A percentile compares a stretch with the other conserved stretches of the same genome.
Evolutionary conservation across 306 rosid species (phyloP).

Genomic region (Chamaecrista fasciculata): DNA sequence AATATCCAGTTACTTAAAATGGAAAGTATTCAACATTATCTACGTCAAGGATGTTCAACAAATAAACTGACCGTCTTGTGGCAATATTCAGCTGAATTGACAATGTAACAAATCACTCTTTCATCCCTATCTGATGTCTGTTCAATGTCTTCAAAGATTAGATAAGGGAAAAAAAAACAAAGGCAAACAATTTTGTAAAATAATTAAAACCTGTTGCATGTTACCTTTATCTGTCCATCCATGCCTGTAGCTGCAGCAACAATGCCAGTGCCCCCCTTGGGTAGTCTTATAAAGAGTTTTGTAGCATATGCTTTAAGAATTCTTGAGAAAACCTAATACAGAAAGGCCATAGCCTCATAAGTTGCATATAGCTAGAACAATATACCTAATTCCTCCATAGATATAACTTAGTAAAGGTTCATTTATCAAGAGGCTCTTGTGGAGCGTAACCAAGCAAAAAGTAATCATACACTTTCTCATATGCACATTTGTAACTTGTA

Average conservation of each 20-base stretch:
- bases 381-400: neutral
- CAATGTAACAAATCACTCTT: conserved; percentile 93
- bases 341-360: conserved; percentile 30
- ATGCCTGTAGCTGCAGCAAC: conserved; percentile 99
- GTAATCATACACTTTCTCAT: neutral
- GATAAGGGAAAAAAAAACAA: neutral
- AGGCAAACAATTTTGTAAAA: conserved; percentile 22
- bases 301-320: conserved; percentile 92
- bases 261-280: conserved; percentile 95
- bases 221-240: conserved; percentile 99
- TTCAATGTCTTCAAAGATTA: conserved; percentile 38
- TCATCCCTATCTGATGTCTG: conserved; percentile 99
- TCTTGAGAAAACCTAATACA: conserved; percentile 86
- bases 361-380: conserved; percentile 12
- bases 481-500: too few species aligned
- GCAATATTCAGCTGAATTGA: conserved; percentile 96
- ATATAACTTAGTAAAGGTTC: neutral
- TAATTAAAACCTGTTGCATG: conserved; percentile 16
- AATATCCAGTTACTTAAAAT: conserved; percentile 32
- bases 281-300: conserved; percentile 83
- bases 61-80: conserved; percentile 75
- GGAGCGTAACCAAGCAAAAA: neutral
- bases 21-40: conserved; percentile 23
- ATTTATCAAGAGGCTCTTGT: neutral
- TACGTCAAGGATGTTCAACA: conserved; percentile 36